Evolutionary conservation across 352 stramenopile genomes (phyloP).

Genomic region (Pythium coloratum): DNA sequence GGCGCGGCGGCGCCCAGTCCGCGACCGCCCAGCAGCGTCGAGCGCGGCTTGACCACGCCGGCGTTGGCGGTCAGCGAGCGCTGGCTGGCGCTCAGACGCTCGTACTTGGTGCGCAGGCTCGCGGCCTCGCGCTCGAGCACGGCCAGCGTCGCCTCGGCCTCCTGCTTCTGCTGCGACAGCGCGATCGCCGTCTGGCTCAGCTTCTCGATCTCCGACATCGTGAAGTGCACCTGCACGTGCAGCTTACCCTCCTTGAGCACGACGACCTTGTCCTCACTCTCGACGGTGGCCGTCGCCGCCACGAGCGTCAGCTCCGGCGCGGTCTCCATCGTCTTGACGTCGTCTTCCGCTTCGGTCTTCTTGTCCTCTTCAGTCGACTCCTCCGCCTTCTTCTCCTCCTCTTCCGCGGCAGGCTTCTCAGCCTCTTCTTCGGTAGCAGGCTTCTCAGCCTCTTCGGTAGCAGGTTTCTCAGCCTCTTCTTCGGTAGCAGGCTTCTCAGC

Average conservation of each 20-base stretch:
- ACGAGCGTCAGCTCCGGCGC: conserved; percentile 19
- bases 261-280: conserved; percentile 24
- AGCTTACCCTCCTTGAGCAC: conserved; percentile 36
- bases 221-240: conserved; percentile 70
- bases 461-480: conserved; percentile 1
- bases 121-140: conserved; percentile 72
- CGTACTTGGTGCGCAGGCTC: conserved; percentile 78
- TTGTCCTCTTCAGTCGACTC: conserved; percentile 5
- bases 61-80: conserved; percentile 52
- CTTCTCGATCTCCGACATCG: conserved; percentile 75
- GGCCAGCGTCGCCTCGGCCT: conserved; percentile 61
- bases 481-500: conserved; percentile 15
- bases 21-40: conserved; percentile 54
- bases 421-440: conserved; percentile 12
- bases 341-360: conserved; percentile 1
- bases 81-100: conserved; percentile 78
- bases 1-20: conserved; percentile 40
- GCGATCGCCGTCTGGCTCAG: conserved; percentile 68
- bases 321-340: not conserved
- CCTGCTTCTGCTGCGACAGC: conserved; percentile 82
- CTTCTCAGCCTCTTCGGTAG: conserved; percentile 12
- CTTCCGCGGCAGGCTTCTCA: not conserved
- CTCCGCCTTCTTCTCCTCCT: conserved; percentile 31
- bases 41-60: conserved; percentile 58
- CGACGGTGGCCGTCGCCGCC: conserved; percentile 8